These are phyloP conservation scores for Diaporthe sp. DNA, from an alignment of 2,329 filamentous ascomycete species.

Conservation along the genomic window DNA sequence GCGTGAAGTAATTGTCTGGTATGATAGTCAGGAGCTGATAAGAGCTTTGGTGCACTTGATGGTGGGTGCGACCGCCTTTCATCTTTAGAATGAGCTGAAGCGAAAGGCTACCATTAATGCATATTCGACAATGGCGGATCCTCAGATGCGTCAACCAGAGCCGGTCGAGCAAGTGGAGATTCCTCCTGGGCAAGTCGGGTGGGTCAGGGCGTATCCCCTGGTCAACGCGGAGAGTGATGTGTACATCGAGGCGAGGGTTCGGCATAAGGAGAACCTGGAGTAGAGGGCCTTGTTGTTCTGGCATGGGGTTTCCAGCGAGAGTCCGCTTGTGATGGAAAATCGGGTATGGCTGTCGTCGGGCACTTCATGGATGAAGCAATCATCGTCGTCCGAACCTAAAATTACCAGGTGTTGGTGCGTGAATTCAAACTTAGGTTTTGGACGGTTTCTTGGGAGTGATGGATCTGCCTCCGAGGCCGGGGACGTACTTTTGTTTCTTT, in stretches of 20 bases:
- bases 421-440: constrained; percentile 78
- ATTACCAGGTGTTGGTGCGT: constrained; percentile 76
- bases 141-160: constrained; percentile 19
- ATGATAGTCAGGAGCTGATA: constrained; percentile 27
- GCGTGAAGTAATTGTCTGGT: not conserved
- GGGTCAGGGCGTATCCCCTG: constrained; percentile 16
- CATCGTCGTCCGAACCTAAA: constrained; percentile 98
- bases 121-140: constrained; percentile 35
- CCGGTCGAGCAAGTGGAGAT: constrained; percentile 8
- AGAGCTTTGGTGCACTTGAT: constrained; percentile 15
- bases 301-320: constrained; percentile 38
- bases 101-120: constrained; percentile 38
- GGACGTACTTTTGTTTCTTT: constrained; percentile 99
- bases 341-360: constrained; percentile 36
- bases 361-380: constrained; percentile 51
- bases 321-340: constrained; percentile 34
- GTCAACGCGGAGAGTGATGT: constrained; percentile 45
- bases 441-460: constrained; percentile 78
- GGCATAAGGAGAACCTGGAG: constrained; percentile 42
- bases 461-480: constrained; percentile 76
- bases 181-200: not conserved
- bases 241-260: constrained; percentile 45
- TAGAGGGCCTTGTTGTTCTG: constrained; percentile 37
- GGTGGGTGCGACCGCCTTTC: constrained; percentile 3
- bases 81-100: constrained; percentile 35